Evolutionary conservation across 2,329 filamentous ascomycete species (phyloP).

Genomic region (Calonectria pauciramosa): DNA sequence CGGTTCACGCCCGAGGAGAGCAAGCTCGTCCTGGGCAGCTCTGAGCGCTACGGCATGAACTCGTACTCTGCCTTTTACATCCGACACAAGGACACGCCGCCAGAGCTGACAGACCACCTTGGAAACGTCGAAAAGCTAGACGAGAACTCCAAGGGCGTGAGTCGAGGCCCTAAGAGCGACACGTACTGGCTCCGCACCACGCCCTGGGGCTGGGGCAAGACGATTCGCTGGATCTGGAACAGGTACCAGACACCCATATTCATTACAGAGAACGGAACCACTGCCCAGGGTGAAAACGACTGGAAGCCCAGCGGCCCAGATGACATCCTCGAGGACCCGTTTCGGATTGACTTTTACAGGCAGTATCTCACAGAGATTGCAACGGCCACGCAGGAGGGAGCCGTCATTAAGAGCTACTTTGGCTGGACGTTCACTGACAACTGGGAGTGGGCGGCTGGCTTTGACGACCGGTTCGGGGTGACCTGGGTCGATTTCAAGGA

Average conservation of each 20-base stretch:
- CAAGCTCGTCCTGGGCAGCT: constrained; percentile 53
- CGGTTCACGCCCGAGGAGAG: constrained; percentile 56
- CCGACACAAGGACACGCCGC: constrained; percentile 49
- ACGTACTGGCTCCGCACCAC: constrained; percentile 56
- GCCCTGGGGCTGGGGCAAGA: constrained; percentile 54
- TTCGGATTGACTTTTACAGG: constrained; percentile 55
- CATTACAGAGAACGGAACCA: constrained; percentile 59
- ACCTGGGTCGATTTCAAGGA: constrained; percentile 56
- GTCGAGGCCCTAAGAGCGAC: constrained; percentile 53
- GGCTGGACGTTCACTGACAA: constrained; percentile 59
- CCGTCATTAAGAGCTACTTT: constrained; percentile 56
- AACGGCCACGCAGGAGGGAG: constrained; percentile 52
- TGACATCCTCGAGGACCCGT: constrained; percentile 54
- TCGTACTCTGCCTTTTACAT: constrained; percentile 58
- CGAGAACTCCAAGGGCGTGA: constrained; percentile 50
- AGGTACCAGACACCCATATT: constrained; percentile 57
- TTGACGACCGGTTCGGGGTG: constrained; percentile 55
- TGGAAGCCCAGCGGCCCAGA: constrained; percentile 47
- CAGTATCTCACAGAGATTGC: constrained; percentile 55
- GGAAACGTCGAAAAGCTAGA: constrained; percentile 55
- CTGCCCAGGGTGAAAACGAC: constrained; percentile 54
- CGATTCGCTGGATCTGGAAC: constrained; percentile 57
- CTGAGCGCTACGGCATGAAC: constrained; percentile 59
- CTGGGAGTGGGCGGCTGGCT: constrained; percentile 61
- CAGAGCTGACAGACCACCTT: constrained; percentile 56